Conservation (phyloP, 768 basidiomycete species). For the Serendipita sp. region DNA sequence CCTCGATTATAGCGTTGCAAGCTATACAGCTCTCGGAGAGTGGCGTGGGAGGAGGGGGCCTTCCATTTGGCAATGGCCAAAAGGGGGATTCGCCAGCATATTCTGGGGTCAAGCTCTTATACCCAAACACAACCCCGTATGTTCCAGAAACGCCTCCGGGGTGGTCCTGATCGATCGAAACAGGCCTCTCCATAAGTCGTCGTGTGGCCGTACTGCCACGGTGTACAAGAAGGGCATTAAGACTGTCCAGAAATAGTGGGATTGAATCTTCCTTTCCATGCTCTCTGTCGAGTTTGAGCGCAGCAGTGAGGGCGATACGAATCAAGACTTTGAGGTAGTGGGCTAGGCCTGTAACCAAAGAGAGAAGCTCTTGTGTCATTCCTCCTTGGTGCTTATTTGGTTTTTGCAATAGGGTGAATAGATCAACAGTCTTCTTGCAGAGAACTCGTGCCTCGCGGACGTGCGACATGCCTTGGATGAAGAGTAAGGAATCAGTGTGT, state of each 20-base stretch:
- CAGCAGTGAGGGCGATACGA: slow-evolving; percentile 89
- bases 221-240: slow-evolving; percentile 79
- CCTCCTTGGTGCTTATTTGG: slow-evolving; percentile 80
- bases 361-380: slow-evolving; percentile 93
- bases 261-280: slow-evolving; percentile 69
- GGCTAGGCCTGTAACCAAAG: slow-evolving; percentile 94
- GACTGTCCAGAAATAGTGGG: slow-evolving; percentile 77
- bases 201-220: slow-evolving; percentile 65
- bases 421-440: slow-evolving; percentile 95
- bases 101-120: slow-evolving; percentile 79
- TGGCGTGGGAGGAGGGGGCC: slow-evolving; percentile 30
- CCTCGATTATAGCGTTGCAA: slow-evolving; percentile 84
- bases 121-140: slow-evolving; percentile 80
- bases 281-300: slow-evolving; percentile 88
- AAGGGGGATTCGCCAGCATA: slow-evolving; percentile 82
- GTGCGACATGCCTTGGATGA: slow-evolving; percentile 78
- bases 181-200: slow-evolving; percentile 33
- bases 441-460: slow-evolving; percentile 96
- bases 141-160: slow-evolving; percentile 53
- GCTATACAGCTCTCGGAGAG: slow-evolving; percentile 84
- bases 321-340: slow-evolving; percentile 99
- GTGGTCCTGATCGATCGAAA: slow-evolving; percentile 10
- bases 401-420: slow-evolving; percentile 78
- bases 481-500: background rate
- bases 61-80: slow-evolving; percentile 21